Evolutionary conservation across 495 filamentous ascomycete species (phyloP).

Genomic region (Lichina pygmaea): DNA sequence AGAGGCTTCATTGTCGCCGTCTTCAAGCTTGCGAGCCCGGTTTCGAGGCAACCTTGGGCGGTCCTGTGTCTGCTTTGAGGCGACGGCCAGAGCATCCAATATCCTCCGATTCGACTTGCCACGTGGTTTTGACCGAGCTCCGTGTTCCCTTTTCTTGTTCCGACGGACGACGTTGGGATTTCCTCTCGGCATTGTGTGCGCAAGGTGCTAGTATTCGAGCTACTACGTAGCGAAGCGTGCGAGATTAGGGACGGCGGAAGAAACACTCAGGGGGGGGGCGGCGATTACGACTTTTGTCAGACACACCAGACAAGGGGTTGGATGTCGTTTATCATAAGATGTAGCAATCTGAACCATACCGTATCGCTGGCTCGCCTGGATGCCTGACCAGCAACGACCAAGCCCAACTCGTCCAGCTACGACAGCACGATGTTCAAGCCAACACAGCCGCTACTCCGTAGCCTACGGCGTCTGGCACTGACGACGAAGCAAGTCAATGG

Average conservation of each 20-base stretch:
- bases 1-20: constrained; percentile 11
- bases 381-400: background rate
- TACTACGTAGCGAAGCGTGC: no score
- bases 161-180: no score
- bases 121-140: no score
- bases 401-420: constrained; percentile 3
- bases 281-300: no score
- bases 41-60: constrained; percentile 22
- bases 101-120: no score
- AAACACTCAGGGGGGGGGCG: no score
- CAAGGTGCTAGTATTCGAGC: no score
- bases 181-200: no score
- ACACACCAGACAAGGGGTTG: no score
- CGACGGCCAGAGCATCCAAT: constrained; percentile 65
- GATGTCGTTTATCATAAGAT: background rate
- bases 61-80: constrained; percentile 29
- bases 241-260: no score
- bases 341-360: constrained; percentile 1
- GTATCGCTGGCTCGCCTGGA: background rate
- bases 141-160: no score
- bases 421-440: constrained; percentile 31
- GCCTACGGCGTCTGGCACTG: constrained; percentile 39
- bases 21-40: constrained; percentile 30
- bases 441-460: constrained; percentile 36
- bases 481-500: constrained; percentile 83